These are phyloP conservation scores for Symbiodinium natans DNA, from an alignment of 73 alveolate species.

Conservation along the genomic window DNA sequence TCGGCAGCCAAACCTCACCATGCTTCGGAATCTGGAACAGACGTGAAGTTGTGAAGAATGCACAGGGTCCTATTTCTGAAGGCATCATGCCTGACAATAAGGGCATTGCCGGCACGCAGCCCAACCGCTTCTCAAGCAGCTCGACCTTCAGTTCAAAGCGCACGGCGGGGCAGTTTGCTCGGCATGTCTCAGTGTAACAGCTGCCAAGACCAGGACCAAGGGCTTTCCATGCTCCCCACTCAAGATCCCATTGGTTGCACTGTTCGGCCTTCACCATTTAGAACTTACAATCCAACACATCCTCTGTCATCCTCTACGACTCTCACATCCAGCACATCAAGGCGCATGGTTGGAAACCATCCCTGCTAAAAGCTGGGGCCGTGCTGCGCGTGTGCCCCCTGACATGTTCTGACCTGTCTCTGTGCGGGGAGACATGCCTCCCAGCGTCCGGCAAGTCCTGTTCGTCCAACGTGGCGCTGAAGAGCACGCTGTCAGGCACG, in stretches of 20 bases:
- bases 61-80: no score
- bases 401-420: background rate
- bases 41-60: no score
- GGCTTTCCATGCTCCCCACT: background rate
- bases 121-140: background rate
- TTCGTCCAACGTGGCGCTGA: conserved; percentile 34
- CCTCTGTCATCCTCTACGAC: background rate
- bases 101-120: background rate
- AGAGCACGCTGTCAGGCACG: conserved; percentile 51
- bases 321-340: background rate
- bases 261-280: background rate
- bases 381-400: no score
- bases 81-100: no score
- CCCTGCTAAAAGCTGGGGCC: no score
- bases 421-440: background rate
- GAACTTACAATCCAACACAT: no score
- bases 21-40: no score
- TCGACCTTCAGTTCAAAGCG: background rate
- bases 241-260: background rate
- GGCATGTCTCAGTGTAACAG: no score
- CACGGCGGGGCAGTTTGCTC: no score
- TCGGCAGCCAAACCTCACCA: conserved; percentile 47
- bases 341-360: no score
- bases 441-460: background rate
- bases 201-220: no score